A percentile compares a stretch with the other conserved stretches of the same genome.
These are phyloP conservation scores for Syzygium jambos DNA, from an alignment of 345 rosid species.

Conservation along the genomic window DNA sequence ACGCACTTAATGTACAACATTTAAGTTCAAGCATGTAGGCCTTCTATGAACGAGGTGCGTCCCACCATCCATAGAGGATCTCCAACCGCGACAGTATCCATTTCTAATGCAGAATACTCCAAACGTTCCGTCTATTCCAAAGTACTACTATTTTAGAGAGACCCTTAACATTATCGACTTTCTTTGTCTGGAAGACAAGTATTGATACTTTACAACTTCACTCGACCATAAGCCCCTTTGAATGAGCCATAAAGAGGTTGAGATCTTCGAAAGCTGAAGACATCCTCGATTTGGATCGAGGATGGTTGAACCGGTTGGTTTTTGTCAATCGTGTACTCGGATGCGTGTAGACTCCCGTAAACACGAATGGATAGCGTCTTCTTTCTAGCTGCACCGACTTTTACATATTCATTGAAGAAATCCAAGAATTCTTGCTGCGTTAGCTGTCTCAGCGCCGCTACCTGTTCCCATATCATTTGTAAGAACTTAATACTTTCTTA, in stretches of 20 bases:
- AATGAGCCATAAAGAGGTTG: slow-evolving; percentile 75
- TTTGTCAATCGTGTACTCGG: slow-evolving; percentile 35
- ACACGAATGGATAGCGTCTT: slow-evolving; percentile 52
- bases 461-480: slow-evolving; percentile 25
- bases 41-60: not conserved
- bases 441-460: slow-evolving; percentile 53
- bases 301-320: slow-evolving; percentile 20
- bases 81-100: not conserved
- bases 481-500: not conserved
- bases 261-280: slow-evolving; percentile 67
- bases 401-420: slow-evolving; percentile 62
- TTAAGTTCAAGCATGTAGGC: not conserved
- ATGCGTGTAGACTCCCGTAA: slow-evolving; percentile 46
- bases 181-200: not conserved
- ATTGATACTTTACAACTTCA: not conserved
- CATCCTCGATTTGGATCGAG: slow-evolving; percentile 37
- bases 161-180: not conserved
- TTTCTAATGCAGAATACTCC: not conserved
- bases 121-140: not conserved
- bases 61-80: not conserved
- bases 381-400: slow-evolving; percentile 54
- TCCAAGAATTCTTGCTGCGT: slow-evolving; percentile 56
- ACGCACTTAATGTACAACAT: not conserved
- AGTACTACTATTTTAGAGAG: not conserved
- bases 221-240: slow-evolving; percentile 39